A percentile compares a stretch with the other conserved stretches of the same genome.
Conservation (phyloP, 148 eudicot genomes). For the Nepenthes mirabilis region DNA sequence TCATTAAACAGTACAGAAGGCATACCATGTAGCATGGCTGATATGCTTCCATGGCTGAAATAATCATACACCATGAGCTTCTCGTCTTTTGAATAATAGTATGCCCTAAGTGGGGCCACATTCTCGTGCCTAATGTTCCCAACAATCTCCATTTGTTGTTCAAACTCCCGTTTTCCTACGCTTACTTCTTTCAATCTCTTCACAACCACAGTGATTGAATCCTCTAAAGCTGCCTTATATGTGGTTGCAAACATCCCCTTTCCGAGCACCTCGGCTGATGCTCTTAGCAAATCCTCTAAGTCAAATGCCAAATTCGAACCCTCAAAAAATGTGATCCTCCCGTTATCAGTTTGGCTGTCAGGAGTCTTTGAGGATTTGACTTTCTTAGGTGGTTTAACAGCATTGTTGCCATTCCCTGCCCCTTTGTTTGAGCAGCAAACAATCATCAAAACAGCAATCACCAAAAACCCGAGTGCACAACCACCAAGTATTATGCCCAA, state of each 20-base stretch:
- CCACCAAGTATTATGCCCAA: constrained; percentile 45
- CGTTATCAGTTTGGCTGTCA: constrained; percentile 23
- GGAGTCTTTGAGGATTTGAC: constrained; percentile 15
- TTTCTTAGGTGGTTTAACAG: constrained; percentile 12
- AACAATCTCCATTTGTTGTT: constrained; percentile 66
- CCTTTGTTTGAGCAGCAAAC: constrained; percentile 23
- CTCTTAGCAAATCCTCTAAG: constrained; percentile 66
- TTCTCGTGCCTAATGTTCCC: constrained; percentile 66
- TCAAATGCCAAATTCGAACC: constrained; percentile 47
- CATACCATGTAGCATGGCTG: constrained; percentile 66
- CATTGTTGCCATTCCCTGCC: constrained; percentile 1
- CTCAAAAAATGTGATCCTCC: constrained; percentile 50
- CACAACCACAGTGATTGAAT: constrained; percentile 48
- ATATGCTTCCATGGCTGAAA: constrained; percentile 48
- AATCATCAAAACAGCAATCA: constrained; percentile 31
- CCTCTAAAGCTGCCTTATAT: constrained; percentile 71
- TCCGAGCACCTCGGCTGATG: constrained; percentile 82
- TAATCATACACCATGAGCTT: constrained; percentile 80
- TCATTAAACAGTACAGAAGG: neutral
- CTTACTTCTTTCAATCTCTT: constrained; percentile 56
- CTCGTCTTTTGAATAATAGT: constrained; percentile 78
- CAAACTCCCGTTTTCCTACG: constrained; percentile 57
- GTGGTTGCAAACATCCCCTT: constrained; percentile 71
- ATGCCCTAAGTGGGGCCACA: constrained; percentile 60
- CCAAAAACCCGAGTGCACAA: constrained; percentile 24